Percentiles rank a stretch among this genome's conserved stretches.
Conservation (phyloP, 768 basidiomycete genomes). For the Rhodosporidiobolus sp. region DNA sequence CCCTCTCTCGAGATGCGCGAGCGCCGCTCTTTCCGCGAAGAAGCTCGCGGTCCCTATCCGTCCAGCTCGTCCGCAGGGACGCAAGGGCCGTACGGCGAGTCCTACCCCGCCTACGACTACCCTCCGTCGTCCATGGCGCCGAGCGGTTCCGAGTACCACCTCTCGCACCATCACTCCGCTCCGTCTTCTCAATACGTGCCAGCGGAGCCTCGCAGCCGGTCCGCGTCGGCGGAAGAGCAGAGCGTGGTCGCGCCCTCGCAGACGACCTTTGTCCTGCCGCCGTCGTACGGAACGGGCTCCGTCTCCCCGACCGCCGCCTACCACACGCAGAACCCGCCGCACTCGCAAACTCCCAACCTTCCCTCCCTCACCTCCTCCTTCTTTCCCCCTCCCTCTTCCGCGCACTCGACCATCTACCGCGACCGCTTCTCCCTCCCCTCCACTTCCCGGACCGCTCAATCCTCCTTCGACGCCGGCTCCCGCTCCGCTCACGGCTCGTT, state of each 20-base stretch:
- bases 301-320: slow-evolving; percentile 16
- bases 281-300: neutral
- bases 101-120: slow-evolving; percentile 4
- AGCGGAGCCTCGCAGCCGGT: neutral
- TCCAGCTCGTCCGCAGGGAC: neutral
- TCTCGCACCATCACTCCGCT: neutral
- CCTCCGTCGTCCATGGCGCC: neutral
- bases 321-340: neutral
- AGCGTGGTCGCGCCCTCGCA: neutral
- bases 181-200: neutral
- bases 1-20: neutral
- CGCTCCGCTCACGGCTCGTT: neutral
- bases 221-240: neutral
- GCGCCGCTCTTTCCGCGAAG: neutral
- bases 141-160: neutral
- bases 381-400: neutral
- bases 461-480: too few relatives aligned
- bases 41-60: neutral
- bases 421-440: neutral
- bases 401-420: neutral
- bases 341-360: neutral
- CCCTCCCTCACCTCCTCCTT: neutral
- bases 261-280: neutral
- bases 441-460: too few relatives aligned
- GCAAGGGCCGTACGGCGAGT: neutral